phyloP scores from a whole-genome alignment of 352 stramenopile genomes.

The Pilasporangium apinafurcum region DNA sequence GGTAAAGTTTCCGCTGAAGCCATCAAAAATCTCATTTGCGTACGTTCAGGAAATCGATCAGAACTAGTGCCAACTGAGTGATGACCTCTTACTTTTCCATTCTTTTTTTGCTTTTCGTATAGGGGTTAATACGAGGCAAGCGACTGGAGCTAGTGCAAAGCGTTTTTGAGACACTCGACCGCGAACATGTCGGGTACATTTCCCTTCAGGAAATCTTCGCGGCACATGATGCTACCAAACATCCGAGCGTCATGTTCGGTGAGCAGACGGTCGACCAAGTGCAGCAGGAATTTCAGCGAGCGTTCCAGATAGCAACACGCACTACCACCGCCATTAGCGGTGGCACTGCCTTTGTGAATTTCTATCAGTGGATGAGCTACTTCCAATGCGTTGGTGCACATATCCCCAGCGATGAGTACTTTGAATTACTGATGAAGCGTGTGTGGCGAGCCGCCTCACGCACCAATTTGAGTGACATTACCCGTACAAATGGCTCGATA shows the following conservation, averaged over 20 bases:
- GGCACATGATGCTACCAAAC: conserved; percentile 39
- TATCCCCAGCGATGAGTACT: conserved; percentile 68
- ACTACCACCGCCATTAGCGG: conserved; percentile 8
- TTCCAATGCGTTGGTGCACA: conserved; percentile 70
- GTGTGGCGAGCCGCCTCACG: conserved; percentile 50
- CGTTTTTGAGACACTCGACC: conserved; percentile 63
- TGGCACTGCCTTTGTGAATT: conserved; percentile 45
- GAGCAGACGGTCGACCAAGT: conserved; percentile 47
- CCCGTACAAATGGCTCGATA: conserved; percentile 3
- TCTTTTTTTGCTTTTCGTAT: conserved; percentile 1
- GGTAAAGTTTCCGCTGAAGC: conserved; percentile 29
- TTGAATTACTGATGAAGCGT: conserved; percentile 64
- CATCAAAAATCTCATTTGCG: conserved; percentile 62
- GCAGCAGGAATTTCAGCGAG: conserved; percentile 46
- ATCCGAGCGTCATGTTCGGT: conserved; percentile 70
- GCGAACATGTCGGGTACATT: conserved; percentile 53
- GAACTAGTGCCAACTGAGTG: neutral
- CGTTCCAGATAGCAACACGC: conserved; percentile 31
- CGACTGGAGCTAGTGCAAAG: conserved; percentile 62
- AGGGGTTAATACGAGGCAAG: conserved; percentile 35
- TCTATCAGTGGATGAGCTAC: conserved; percentile 67
- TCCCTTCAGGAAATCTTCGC: conserved; percentile 37
- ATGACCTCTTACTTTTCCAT: neutral
- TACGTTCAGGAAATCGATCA: no score
- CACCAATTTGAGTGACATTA: conserved; percentile 29